Conservation (phyloP, 345 rosid genomes). For the Populus nigra region DNA sequence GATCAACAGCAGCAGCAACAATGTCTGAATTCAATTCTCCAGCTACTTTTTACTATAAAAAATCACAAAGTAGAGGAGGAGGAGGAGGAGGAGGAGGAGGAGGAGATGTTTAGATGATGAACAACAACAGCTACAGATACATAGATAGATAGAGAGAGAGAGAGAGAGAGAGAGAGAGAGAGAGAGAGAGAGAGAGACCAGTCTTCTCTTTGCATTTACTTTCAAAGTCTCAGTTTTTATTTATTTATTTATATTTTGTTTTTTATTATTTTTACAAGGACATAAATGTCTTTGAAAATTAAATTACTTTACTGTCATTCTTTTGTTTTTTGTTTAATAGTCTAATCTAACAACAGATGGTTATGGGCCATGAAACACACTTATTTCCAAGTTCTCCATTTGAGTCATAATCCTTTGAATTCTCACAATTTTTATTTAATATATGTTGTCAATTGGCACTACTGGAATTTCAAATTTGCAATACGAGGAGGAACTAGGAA, state of each 20-base stretch:
- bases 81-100: neutral
- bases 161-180: neutral
- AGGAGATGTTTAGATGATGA: conserved; percentile 1
- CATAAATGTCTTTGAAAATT: neutral
- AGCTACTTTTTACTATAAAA: neutral
- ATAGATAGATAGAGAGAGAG: neutral
- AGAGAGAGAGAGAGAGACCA: neutral
- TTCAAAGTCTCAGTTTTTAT: neutral
- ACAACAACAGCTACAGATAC: neutral
- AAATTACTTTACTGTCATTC: neutral
- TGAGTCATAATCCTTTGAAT: neutral
- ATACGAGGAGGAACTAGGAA: neutral
- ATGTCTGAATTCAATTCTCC: neutral
- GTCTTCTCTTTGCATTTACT: conserved; percentile 1
- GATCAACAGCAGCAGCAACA: neutral
- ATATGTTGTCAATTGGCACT: neutral
- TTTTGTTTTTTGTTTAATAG: neutral
- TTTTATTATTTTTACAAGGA: neutral
- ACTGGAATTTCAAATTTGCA: neutral
- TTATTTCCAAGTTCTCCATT: neutral
- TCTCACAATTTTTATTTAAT: neutral
- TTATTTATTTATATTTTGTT: neutral
- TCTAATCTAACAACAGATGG: neutral
- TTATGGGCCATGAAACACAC: neutral
- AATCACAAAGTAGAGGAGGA: neutral